Evolutionary conservation across 2,329 filamentous ascomycete species (phyloP).

Genomic region (Arachnomyces sp.): DNA sequence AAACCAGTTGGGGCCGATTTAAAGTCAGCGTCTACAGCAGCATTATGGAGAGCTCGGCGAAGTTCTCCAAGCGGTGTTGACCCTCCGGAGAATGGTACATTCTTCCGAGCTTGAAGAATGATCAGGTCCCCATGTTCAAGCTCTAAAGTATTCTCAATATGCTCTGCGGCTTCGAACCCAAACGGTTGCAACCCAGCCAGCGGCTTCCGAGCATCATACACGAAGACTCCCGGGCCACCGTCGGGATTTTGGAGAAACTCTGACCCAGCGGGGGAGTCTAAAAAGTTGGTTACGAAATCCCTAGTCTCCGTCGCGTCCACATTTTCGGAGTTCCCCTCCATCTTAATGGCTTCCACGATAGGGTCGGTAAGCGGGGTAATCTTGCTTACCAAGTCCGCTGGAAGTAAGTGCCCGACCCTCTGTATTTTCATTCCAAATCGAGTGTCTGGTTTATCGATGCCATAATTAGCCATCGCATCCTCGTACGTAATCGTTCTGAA

Average conservation of each 20-base stretch:
- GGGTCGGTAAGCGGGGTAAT: slow-evolving; percentile 63
- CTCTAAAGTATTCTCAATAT: slow-evolving; percentile 45
- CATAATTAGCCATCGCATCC: slow-evolving; percentile 70
- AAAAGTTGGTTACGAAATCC: slow-evolving; percentile 60
- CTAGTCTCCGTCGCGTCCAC: slow-evolving; percentile 42
- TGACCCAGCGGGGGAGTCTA: slow-evolving; percentile 55
- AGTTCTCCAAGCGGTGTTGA: slow-evolving; percentile 67
- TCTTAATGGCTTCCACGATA: slow-evolving; percentile 65
- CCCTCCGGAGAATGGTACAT: slow-evolving; percentile 60
- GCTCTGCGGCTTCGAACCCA: slow-evolving; percentile 62
- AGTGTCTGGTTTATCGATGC: slow-evolving; percentile 87
- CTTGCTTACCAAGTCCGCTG: slow-evolving; percentile 61
- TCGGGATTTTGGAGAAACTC: slow-evolving; percentile 61
- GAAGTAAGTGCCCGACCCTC: slow-evolving; percentile 56
- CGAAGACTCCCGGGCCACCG: slow-evolving; percentile 72
- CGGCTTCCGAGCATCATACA: slow-evolving; percentile 66
- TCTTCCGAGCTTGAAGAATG: slow-evolving; percentile 68
- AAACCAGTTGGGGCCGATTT: slow-evolving; percentile 47
- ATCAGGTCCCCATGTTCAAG: slow-evolving; percentile 69
- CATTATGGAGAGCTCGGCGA: slow-evolving; percentile 61
- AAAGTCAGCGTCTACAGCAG: slow-evolving; percentile 57
- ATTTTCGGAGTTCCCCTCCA: slow-evolving; percentile 41
- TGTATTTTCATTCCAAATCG: slow-evolving; percentile 64
- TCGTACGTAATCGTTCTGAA: slow-evolving; percentile 63
- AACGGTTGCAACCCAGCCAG: slow-evolving; percentile 69